Conservation (phyloP, 2,329 filamentous ascomycete genomes). For the Tolypocladium album region DNA sequence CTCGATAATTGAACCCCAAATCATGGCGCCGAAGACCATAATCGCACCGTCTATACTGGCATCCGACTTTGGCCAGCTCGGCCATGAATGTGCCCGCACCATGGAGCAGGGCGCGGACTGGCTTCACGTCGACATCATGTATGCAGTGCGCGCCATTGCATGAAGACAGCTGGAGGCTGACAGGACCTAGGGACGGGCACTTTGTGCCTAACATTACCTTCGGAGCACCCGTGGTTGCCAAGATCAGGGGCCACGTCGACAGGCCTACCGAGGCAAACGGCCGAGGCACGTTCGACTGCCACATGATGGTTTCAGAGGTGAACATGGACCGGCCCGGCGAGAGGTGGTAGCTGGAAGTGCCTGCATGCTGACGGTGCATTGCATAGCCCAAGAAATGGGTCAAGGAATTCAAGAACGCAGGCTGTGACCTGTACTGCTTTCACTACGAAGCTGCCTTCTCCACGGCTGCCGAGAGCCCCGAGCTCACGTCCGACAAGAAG, state of each 20-base stretch:
- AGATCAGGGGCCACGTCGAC: conserved; percentile 80
- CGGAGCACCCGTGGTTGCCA: conserved; percentile 87
- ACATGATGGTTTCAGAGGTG: conserved; percentile 99
- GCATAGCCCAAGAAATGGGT: conserved; percentile 93
- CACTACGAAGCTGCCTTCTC: conserved; percentile 96
- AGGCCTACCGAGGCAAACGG: conserved; percentile 58
- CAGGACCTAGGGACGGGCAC: conserved; percentile 71
- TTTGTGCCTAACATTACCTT: conserved; percentile 99
- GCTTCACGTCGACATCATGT: conserved; percentile 91
- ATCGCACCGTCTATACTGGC: conserved; percentile 98
- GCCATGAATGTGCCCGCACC: conserved; percentile 74
- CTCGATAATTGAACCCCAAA: conserved; percentile 8
- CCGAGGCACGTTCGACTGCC: conserved; percentile 94
- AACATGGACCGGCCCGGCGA: conserved; percentile 1
- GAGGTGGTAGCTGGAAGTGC: not conserved
- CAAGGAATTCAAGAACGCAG: conserved; percentile 83
- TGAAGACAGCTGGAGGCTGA: not conserved
- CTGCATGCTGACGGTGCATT: not conserved
- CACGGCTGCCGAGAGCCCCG: conserved; percentile 71
- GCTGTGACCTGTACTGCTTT: conserved; percentile 99
- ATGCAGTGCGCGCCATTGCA: conserved; percentile 12
- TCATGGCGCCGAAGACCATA: conserved; percentile 83
- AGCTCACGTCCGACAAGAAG: conserved; percentile 53
- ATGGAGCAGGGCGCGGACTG: conserved; percentile 84
- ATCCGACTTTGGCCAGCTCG: conserved; percentile 86